Percentiles rank a stretch among this genome's conserved stretches.
Evolutionary conservation across 1,284 basidiomycete genomes (phyloP).

Genomic region (Dichomitus squalens): DNA sequence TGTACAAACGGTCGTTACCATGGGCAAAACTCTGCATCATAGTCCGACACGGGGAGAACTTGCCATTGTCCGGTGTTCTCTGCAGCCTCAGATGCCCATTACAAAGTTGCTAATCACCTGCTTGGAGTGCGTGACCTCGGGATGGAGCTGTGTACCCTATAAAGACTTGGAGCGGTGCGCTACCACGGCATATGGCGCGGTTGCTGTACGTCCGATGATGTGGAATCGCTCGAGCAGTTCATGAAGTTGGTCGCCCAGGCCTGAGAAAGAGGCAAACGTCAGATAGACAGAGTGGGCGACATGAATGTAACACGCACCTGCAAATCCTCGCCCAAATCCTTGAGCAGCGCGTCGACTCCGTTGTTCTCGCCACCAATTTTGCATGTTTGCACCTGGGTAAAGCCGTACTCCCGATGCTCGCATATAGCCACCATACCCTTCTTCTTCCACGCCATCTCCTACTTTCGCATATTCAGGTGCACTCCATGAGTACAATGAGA

Average conservation of each 20-base stretch:
- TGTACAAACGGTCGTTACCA: slow-evolving; percentile 32
- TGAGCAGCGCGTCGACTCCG: slow-evolving; percentile 80
- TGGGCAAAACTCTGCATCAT: no score
- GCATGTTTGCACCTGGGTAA: slow-evolving; percentile 80
- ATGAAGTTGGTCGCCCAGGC: slow-evolving; percentile 97
- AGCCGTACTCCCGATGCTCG: slow-evolving; percentile 95
- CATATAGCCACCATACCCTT: slow-evolving; percentile 89
- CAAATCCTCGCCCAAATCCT: slow-evolving; percentile 82
- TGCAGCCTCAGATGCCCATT: slow-evolving; percentile 83
- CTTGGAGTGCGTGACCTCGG: slow-evolving; percentile 96
- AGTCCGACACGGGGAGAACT: slow-evolving; percentile 16
- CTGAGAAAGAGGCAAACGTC: no score
- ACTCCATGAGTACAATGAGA: neutral
- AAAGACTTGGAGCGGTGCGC: slow-evolving; percentile 90
- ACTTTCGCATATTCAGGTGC: slow-evolving; percentile 18
- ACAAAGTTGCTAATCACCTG: slow-evolving; percentile 92
- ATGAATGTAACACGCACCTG: slow-evolving; percentile 54
- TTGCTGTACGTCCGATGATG: slow-evolving; percentile 85
- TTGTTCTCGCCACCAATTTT: slow-evolving; percentile 60
- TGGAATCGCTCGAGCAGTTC: slow-evolving; percentile 84
- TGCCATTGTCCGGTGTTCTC: slow-evolving; percentile 94
- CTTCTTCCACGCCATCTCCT: slow-evolving; percentile 94
- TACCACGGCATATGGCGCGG: slow-evolving; percentile 93
- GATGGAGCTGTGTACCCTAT: slow-evolving; percentile 99
- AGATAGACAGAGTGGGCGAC: neutral